Conservation (phyloP, 176 grass and related monocot species). For the Chloris gayana region DNA sequence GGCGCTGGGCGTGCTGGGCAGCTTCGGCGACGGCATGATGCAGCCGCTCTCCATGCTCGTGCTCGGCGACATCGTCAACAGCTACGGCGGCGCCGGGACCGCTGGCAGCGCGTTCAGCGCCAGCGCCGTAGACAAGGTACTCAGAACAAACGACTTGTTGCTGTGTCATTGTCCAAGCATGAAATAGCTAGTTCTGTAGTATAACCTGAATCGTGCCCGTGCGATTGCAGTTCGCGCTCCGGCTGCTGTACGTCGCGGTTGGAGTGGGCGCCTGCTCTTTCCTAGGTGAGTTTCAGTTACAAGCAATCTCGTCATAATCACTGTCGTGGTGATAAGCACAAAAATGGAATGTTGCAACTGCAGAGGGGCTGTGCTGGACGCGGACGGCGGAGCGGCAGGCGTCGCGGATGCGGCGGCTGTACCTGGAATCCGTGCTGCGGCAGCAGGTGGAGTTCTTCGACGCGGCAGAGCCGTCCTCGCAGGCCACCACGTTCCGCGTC, state of each 20-base stretch:
- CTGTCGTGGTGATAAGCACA: no score
- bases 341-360: neutral
- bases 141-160: neutral
- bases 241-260: constrained; percentile 48
- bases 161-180: neutral
- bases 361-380: constrained; percentile 61
- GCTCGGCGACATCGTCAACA: constrained; percentile 56
- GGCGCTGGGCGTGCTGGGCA: constrained; percentile 44
- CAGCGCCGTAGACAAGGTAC: constrained; percentile 34
- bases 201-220: no score
- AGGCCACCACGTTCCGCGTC: constrained; percentile 14
- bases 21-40: constrained; percentile 65
- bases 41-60: constrained; percentile 58
- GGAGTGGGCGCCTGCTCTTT: constrained; percentile 43
- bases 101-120: constrained; percentile 33
- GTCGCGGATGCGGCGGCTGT: constrained; percentile 52
- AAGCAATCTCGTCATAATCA: no score
- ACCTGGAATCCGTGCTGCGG: constrained; percentile 61
- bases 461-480: constrained; percentile 29
- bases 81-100: constrained; percentile 30
- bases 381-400: constrained; percentile 56
- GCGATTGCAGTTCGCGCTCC: constrained; percentile 47
- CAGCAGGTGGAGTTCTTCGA: constrained; percentile 65
- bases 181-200: no score
- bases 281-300: constrained; percentile 37